phyloP scores from a whole-genome alignment of 768 basidiomycete genomes.

The Gymnopilus dilepis region DNA sequence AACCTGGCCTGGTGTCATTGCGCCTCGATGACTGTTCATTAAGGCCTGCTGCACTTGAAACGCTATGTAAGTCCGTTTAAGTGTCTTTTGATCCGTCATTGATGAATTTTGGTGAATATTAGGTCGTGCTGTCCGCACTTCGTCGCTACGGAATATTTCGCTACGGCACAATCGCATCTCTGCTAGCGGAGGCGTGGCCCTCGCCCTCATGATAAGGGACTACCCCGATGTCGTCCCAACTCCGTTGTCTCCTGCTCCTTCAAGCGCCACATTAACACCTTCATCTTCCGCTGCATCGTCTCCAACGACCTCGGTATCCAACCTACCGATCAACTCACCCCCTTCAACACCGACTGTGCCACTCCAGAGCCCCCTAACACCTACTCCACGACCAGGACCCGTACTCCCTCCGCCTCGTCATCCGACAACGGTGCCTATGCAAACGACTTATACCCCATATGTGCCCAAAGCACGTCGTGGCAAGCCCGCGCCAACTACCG shows the following conservation, averaged over 20 bases:
- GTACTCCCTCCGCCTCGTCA: constrained; percentile 46
- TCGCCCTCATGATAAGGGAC: constrained; percentile 96
- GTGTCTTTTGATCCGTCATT: neutral
- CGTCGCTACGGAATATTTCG: constrained; percentile 86
- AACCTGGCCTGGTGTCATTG: constrained; percentile 72
- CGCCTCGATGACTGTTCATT: constrained; percentile 88
- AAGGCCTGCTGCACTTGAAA: constrained; percentile 75
- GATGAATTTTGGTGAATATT: constrained; percentile 13
- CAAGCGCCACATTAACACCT: constrained; percentile 33
- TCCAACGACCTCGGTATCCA: constrained; percentile 39
- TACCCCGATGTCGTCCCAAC: constrained; percentile 80
- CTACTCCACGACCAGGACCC: constrained; percentile 34
- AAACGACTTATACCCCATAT: constrained; percentile 86
- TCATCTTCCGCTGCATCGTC: constrained; percentile 43
- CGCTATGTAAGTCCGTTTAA: constrained; percentile 62
- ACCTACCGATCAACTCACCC: constrained; percentile 36
- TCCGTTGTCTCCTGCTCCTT: constrained; percentile 36
- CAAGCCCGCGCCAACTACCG: constrained; percentile 43
- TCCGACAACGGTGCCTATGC: constrained; percentile 49
- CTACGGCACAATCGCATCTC: constrained; percentile 88
- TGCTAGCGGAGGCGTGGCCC: constrained; percentile 83
- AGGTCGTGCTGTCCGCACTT: constrained; percentile 86
- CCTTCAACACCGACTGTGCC: constrained; percentile 37
- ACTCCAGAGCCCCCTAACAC: constrained; percentile 22
- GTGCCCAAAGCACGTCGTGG: constrained; percentile 68